Base-by-base conservation (phyloP, 495 filamentous ascomycete species). In the Penicillium psychrofluorescens region DNA sequence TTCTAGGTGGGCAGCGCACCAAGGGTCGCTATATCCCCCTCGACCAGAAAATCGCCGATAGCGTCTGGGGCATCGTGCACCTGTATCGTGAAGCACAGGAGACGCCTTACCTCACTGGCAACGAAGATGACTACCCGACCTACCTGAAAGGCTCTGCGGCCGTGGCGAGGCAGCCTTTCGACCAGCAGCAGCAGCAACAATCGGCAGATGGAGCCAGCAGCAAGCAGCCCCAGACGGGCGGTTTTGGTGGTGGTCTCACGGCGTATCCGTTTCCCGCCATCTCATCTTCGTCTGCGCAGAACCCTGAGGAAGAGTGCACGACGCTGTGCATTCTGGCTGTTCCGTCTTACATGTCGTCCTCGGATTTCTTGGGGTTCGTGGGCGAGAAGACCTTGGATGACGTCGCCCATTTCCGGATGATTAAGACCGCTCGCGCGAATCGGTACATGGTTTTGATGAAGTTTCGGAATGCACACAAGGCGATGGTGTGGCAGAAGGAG, bases 381-480 rank as follows among this genome's bases (percentile, higher is more conserved):
- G 92, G 92, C 1, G 87, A 96, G 63, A 81, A 83, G 57, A 95
- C 90, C 51, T 78, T 86, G 61, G 84, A 88, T 46, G 75, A 88
- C 43, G 87, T 97, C 47, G 95, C 86, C 53, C 94, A 98, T 68
- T 95, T 95, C 56, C 75, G 92, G 34, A 94, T 98, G 84, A 85
- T 98, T 38, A 80, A 87, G 71, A 97, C 92, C 4, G 84, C 83
- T 39, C 72, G 85, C 41, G 79, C 85, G 54, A 96, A 91, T 62
- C 79, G 90, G 56, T 98, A 97, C 68, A 86, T 98, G 80, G 92
- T 95, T 37, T 72, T 98, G 45, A 91, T 98, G 85, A 97, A 95
- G 68, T 96, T 97, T 61, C 71, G 88, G 38, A 82, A 82, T 51
- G 74, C 76, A 35, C 76, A 74, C 54, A 79, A 78, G 48, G 92